Percentiles rank a stretch among this genome's conserved stretches.
Conservation (phyloP, 192 early-diverging fungal species). For the Podila epicladia region DNA sequence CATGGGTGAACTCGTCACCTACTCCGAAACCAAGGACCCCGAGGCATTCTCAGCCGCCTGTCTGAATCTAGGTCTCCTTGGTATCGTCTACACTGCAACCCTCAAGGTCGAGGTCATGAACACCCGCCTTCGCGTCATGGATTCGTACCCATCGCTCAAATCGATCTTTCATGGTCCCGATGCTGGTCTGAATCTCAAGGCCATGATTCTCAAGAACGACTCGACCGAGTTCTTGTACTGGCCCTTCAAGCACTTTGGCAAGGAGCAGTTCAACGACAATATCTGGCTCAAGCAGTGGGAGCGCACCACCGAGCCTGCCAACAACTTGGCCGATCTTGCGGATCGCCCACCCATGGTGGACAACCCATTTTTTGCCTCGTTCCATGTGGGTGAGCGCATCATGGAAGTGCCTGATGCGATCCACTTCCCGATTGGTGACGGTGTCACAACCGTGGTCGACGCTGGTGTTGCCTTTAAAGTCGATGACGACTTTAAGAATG, state of each 20-base stretch:
- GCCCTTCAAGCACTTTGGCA: constrained; percentile 37
- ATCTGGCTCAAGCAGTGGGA: constrained; percentile 52
- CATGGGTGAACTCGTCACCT: constrained; percentile 27
- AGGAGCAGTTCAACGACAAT: constrained; percentile 16
- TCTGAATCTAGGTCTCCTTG: constrained; percentile 49
- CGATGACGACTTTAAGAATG: constrained; percentile 28
- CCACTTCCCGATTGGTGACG: constrained; percentile 34
- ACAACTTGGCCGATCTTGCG: not conserved
- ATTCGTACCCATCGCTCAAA: constrained; percentile 22
- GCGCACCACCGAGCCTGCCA: constrained; percentile 13
- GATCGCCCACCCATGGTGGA: constrained; percentile 15
- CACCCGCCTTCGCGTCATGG: constrained; percentile 17
- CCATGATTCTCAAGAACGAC: constrained; percentile 18
- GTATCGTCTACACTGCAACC: constrained; percentile 51
- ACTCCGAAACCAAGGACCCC: constrained; percentile 21
- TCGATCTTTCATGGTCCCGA: not conserved
- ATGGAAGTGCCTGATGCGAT: constrained; percentile 24
- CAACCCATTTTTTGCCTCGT: constrained; percentile 28
- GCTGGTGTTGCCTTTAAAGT: constrained; percentile 22
- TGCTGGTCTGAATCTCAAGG: constrained; percentile 19
- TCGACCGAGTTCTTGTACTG: constrained; percentile 49
- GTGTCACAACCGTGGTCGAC: constrained; percentile 4
- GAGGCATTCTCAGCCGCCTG: constrained; percentile 36
- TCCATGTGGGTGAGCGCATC: constrained; percentile 6
- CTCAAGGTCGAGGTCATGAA: constrained; percentile 38